These are phyloP conservation scores for Iris pallida DNA, from an alignment of 116 monocot genomes.

Conservation along the genomic window DNA sequence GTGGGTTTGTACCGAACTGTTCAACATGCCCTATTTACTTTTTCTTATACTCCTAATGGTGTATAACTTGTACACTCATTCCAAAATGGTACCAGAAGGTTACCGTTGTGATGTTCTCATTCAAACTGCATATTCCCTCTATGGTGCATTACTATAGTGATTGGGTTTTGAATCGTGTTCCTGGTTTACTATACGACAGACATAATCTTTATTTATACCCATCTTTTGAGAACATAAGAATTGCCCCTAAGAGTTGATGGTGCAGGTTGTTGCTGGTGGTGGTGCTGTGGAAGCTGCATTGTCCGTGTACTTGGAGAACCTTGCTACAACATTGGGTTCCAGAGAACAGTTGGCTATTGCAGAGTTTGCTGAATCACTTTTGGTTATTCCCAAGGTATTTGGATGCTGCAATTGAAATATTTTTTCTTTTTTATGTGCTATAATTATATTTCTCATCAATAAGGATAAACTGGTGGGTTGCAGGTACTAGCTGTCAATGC, in stretches of 20 bases:
- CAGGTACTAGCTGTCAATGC: conserved; percentile 98
- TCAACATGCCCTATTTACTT: too few species aligned
- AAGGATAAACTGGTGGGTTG: conserved; percentile 2
- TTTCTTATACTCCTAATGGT: too few species aligned
- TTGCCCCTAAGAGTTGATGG: neutral
- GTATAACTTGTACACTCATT: too few species aligned
- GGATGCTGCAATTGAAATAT: neutral
- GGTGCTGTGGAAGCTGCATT: conserved; percentile 95
- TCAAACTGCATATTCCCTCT: too few species aligned
- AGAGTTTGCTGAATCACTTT: conserved; percentile 94
- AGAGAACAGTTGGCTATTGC: conserved; percentile 98
- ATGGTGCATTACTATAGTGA: too few species aligned
- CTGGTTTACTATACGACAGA: too few species aligned
- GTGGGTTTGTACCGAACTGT: too few species aligned
- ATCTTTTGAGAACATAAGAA: neutral
- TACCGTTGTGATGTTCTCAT: too few species aligned
- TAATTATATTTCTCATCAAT: conserved; percentile 6
- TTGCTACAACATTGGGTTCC: conserved; percentile 93
- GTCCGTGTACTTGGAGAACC: conserved; percentile 84
- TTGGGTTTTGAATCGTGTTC: too few species aligned
- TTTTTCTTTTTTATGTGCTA: neutral
- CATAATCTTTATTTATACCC: neutral
- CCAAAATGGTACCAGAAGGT: too few species aligned
- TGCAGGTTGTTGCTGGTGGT: conserved; percentile 96
- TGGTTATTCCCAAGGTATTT: conserved; percentile 90